Base-by-base conservation (phyloP, 305 asterid genomes). In the Andrographis paniculata region DNA sequence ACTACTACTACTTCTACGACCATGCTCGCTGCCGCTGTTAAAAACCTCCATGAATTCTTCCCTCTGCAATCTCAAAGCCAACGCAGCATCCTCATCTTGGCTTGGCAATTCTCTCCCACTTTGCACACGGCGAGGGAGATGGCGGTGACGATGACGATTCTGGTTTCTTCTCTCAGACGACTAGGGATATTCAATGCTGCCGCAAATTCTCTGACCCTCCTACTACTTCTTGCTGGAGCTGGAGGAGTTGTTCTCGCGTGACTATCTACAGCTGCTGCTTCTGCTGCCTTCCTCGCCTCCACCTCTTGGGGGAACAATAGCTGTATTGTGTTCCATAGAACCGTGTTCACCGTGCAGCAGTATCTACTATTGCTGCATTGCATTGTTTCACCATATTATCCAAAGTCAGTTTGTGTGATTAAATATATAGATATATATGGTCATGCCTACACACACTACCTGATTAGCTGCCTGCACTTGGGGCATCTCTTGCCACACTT, bases 401-500 rank as follows among this genome's bases (percentile, higher is more conserved):
- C n/a, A n/a, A n/a, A n/a, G n/a, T n/a, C n/a, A n/a, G n/a, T n/a
- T n/a, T n/a, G n/a, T n/a, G n/a, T n/a, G n/a, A n/a, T n/a, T n/a
- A n/a, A n/a, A n/a, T n/a, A n/a, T n/a, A n/a, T n/a, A n/a, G n/a
- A n/a, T n/a, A n/a, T n/a, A n/a, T n/a, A n/a, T n/a, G n/a, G n/a
- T n/a, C n/a, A n/a, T n/a, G n/a, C n/a, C n/a, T 9, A 15, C 4
- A 10, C 5, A 6, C 2, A 12, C 12, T 68, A 89, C 98, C 98
- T 83, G 48, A 86, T 78, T 55, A 77, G 84, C 60, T 87, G 89
- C 78, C 99, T 78, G 76, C 99, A 91, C 58, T 91, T 87, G 17
- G 99, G 96, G 62, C 99, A 91, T 68, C 58, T 70, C 82, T 82
- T 87, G 52, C 96, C 96, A 45, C 96, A 91, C 60, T 71, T 91